Conservation (phyloP, 2,329 filamentous ascomycete species). For the Coleophoma cylindrospora region DNA sequence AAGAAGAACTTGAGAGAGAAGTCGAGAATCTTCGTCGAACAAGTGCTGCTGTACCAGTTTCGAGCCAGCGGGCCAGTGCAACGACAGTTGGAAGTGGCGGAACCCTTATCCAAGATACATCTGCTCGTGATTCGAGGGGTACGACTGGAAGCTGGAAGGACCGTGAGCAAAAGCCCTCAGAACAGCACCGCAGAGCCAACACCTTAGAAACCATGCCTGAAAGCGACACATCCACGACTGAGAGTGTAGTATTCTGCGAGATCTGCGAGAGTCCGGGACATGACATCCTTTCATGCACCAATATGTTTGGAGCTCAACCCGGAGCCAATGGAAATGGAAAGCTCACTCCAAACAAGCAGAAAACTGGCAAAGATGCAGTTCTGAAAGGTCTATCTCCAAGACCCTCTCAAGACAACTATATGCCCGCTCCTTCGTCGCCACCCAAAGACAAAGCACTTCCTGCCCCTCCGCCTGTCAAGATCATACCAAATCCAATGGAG, state of each 20-base stretch:
- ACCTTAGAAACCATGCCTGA: constrained; percentile 66
- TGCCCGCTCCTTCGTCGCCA: constrained; percentile 51
- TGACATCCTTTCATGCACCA: constrained; percentile 90
- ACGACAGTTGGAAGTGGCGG: constrained; percentile 40
- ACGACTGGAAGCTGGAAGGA: constrained; percentile 55
- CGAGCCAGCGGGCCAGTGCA: constrained; percentile 45
- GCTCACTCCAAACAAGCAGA: constrained; percentile 10
- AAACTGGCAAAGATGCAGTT: constrained; percentile 31
- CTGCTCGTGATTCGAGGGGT: constrained; percentile 60
- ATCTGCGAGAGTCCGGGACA: constrained; percentile 91
- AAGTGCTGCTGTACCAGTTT: constrained; percentile 24
- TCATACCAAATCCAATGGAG: constrained; percentile 58
- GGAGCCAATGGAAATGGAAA: constrained; percentile 10
- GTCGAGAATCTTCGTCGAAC: constrained; percentile 59
- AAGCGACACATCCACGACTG: constrained; percentile 64
- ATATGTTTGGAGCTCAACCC: constrained; percentile 58
- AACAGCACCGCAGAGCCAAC: constrained; percentile 38
- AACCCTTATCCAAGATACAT: constrained; percentile 40
- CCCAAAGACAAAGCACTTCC: constrained; percentile 38
- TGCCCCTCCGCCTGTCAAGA: constrained; percentile 34
- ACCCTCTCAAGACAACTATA: constrained; percentile 34
- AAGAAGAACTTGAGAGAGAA: constrained; percentile 84
- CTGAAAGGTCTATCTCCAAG: constrained; percentile 34
- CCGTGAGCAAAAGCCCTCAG: constrained; percentile 39
- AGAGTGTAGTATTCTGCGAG: constrained; percentile 61